Evolutionary conservation across 805 yeast species (phyloP).

Genomic region (Cyberlindnera xishuangbannaensis): DNA sequence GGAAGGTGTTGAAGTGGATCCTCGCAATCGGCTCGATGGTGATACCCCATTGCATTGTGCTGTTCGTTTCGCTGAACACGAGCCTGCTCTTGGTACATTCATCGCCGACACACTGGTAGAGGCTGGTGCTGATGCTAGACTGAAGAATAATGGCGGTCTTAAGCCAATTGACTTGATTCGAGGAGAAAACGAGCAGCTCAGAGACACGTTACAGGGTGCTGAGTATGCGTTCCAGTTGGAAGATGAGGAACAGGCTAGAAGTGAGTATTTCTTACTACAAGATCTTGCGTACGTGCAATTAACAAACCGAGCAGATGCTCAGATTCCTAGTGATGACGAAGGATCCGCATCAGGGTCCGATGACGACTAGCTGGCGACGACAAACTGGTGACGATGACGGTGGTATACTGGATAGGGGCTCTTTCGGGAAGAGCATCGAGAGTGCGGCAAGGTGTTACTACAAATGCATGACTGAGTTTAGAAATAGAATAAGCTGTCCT

Average conservation of each 20-base stretch:
- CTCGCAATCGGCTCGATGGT: conserved; percentile 61
- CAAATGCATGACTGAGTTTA: too few species aligned
- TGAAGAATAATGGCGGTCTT: conserved; percentile 54
- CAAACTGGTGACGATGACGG: too few species aligned
- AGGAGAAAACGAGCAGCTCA: conserved; percentile 49
- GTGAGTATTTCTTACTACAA: too few species aligned
- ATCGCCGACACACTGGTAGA: conserved; percentile 77
- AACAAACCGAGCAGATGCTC: too few species aligned
- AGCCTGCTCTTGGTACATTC: conserved; percentile 77
- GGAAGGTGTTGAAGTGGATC: conserved; percentile 89
- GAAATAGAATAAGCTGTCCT: too few species aligned
- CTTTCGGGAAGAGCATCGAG: too few species aligned
- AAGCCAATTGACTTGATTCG: conserved; percentile 70
- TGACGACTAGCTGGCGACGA: conserved; percentile 9
- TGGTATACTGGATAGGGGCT: too few species aligned
- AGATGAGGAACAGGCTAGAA: conserved; percentile 30
- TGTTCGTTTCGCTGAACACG: conserved; percentile 60
- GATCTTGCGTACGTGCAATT: too few species aligned
- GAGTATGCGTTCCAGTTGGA: conserved; percentile 57
- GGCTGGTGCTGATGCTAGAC: conserved; percentile 82
- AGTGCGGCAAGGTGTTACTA: too few species aligned
- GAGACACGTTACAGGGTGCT: conserved; percentile 69
- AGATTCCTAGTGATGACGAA: conserved; percentile 26
- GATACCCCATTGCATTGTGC: conserved; percentile 90
- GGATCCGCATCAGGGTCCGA: conserved; percentile 22